A percentile compares a stretch with the other conserved stretches of the same genome.
phyloP scores from a whole-genome alignment of 768 basidiomycete species.

The Mrakia frigida region DNA sequence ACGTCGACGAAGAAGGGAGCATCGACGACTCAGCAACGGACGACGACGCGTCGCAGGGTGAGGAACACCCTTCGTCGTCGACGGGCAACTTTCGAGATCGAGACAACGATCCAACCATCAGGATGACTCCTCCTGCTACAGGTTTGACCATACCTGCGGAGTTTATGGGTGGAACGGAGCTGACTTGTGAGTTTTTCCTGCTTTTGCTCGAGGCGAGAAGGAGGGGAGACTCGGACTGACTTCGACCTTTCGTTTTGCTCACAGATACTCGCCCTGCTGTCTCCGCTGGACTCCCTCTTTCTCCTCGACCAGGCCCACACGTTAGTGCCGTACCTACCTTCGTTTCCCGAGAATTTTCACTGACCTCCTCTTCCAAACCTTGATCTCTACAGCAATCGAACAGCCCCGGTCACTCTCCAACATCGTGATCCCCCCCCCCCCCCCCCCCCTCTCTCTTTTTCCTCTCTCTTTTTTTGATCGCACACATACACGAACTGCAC shows the following conservation, averaged over 20 bases:
- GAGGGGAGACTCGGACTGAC: neutral
- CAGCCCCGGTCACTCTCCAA: too few species aligned
- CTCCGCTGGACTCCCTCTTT: slow-evolving; percentile 6
- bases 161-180: neutral
- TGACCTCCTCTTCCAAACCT: neutral
- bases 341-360: neutral
- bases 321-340: neutral
- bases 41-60: neutral
- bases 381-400: neutral
- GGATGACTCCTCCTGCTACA: neutral
- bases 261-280: neutral
- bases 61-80: neutral
- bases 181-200: neutral
- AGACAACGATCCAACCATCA: neutral
- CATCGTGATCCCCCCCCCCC: neutral
- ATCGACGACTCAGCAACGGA: neutral
- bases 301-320: neutral
- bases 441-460: neutral
- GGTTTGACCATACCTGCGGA: neutral
- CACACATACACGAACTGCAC: neutral
- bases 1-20: slow-evolving; percentile 5
- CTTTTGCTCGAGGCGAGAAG: neutral
- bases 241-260: neutral
- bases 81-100: neutral
- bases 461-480: neutral